Base-by-base conservation (phyloP, 2,329 filamentous ascomycete species). In the Xenosphaeropsis pyriputrescens region DNA sequence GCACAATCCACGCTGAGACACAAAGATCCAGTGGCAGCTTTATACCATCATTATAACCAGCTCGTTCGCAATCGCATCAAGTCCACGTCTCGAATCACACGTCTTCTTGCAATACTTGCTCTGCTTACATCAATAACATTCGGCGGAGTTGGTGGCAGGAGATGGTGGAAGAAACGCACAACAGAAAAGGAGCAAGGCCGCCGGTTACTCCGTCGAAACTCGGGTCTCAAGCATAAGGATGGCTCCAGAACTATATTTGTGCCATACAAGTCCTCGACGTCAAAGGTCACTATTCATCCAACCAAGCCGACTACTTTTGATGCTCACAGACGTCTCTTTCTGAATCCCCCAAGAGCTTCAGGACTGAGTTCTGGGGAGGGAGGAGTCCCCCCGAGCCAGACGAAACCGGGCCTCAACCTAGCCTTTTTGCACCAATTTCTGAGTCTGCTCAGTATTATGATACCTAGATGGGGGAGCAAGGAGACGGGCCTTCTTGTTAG, bases 401-500 rank as follows among this genome's bases (percentile, higher is more conserved):
- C 88, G 3, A 96, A 94, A 57, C 86, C 91, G 0, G 91, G 91
- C 0, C 64, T 98, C 30, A 98, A 98, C 54, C 68, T 98, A 41
- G 91, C 91, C 9, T 98, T 98, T 52, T 60, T 98, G 38, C 91
- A 98, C 57, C 91, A 98, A 59, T 96, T 98, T 50, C 68, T 96
- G 37, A 95, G 89, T 53, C 63, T 98, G 39, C 75, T 96, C 63
- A 95, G 86, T 60, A 96, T 98, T 54, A 93, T 96, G 85, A 83
- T 98, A 44, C 91, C 91, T 5, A 69, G 89, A 45, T 94, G 89
- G 82, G 80, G 80, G 13, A 94, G 86, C 57, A 98, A 98, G 57
- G 91, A 96, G 63, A 88, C 89, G 0, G 89, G 88, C 1, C 62
- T 98, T 45, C 65, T 98, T 19, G 60, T 94, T 44, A 91, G 86